Percentiles rank a stretch among this genome's conserved stretches.
phyloP scores from a whole-genome alignment of 1,139 yeast genomes.

The Nadsonia starkeyi-henricii region DNA sequence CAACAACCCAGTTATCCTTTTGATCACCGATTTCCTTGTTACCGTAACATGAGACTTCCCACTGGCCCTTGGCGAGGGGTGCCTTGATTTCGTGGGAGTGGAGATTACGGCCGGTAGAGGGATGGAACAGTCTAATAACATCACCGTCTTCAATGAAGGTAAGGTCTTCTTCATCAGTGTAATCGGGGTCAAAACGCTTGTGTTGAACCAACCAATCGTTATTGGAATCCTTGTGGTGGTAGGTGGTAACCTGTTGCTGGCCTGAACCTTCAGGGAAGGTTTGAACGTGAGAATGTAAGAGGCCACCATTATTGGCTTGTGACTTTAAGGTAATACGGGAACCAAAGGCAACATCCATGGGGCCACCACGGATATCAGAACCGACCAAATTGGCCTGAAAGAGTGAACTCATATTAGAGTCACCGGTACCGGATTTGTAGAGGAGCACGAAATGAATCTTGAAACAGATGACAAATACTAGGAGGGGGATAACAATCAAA shows the following conservation, averaged over 20 bases:
- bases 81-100: conserved; percentile 80
- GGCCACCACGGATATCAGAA: conserved; percentile 69
- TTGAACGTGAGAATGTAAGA: conserved; percentile 90
- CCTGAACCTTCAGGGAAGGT: conserved; percentile 87
- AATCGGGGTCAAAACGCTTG: conserved; percentile 41
- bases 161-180: conserved; percentile 37
- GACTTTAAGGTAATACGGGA: conserved; percentile 71
- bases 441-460: conserved; percentile 67
- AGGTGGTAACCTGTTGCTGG: conserved; percentile 94
- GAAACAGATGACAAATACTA: conserved; percentile 57
- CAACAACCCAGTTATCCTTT: conserved; percentile 90
- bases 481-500: conserved; percentile 60
- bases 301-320: conserved; percentile 85
- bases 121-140: conserved; percentile 66
- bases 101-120: conserved; percentile 72
- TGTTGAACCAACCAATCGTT: conserved; percentile 59
- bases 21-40: conserved; percentile 72
- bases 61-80: conserved; percentile 55
- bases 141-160: conserved; percentile 59
- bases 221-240: conserved; percentile 82
- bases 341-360: conserved; percentile 74
- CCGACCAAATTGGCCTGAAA: conserved; percentile 90
- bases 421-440: conserved; percentile 84
- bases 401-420: conserved; percentile 90
- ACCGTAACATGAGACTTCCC: conserved; percentile 92